Percentiles rank a stretch among this genome's conserved stretches.
phyloP scores from a whole-genome alignment of 1,284 basidiomycete species.

The Grifola frondosa region DNA sequence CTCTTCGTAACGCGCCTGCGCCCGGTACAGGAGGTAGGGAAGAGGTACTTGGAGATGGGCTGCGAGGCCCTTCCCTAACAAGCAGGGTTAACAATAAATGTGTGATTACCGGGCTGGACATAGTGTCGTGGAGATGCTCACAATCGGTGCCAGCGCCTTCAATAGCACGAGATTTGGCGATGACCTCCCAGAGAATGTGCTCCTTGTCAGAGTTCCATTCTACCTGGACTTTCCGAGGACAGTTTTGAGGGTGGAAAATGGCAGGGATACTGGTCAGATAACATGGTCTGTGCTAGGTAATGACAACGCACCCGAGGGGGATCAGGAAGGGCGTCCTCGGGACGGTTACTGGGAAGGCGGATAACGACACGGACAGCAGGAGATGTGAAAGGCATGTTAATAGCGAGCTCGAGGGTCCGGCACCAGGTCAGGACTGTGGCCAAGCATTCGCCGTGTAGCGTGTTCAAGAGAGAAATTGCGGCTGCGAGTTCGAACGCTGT shows the following conservation, averaged over 20 bases:
- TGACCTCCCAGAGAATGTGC: slow-evolving; percentile 79
- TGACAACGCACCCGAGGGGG: slow-evolving; percentile 59
- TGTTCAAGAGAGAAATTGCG: too few relatives aligned
- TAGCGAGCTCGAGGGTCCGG: too few relatives aligned
- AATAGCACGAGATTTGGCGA: slow-evolving; percentile 67
- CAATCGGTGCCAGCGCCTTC: slow-evolving; percentile 74
- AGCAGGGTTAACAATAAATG: too few relatives aligned
- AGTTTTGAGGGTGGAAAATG: not conserved
- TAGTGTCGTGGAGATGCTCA: slow-evolving; percentile 47
- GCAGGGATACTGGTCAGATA: not conserved
- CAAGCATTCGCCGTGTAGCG: too few relatives aligned
- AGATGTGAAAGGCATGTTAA: too few relatives aligned
- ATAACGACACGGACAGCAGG: slow-evolving; percentile 67
- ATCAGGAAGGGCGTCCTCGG: slow-evolving; percentile 60
- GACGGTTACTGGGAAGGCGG: slow-evolving; percentile 71
- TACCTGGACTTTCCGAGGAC: slow-evolving; percentile 47
- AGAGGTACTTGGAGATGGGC: slow-evolving; percentile 75
- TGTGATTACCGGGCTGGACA: too few relatives aligned
- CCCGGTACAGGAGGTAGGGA: slow-evolving; percentile 78
- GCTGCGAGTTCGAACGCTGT: too few relatives aligned
- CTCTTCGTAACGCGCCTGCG: slow-evolving; percentile 76
- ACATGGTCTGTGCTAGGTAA: not conserved
- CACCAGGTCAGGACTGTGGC: too few relatives aligned
- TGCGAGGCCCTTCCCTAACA: slow-evolving; percentile 78
- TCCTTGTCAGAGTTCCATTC: slow-evolving; percentile 82